These are phyloP conservation scores for Ciborinia camelliae DNA, from an alignment of 2,329 filamentous ascomycete species.

Conservation along the genomic window DNA sequence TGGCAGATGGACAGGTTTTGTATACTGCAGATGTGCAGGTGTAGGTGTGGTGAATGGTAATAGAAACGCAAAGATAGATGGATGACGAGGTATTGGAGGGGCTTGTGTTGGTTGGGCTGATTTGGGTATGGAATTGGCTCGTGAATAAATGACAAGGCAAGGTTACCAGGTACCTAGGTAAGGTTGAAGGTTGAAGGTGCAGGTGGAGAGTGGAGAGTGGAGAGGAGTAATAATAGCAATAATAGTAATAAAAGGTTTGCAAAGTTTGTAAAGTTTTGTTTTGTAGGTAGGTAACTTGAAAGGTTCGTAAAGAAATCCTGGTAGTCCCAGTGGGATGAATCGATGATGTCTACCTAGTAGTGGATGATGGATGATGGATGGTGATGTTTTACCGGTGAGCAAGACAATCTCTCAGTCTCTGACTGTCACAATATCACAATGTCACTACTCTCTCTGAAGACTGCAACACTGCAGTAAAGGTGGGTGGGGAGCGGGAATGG, in stretches of 20 bases:
- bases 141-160: slow-evolving; percentile 9
- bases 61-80: not conserved
- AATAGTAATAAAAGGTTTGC: too few relatives aligned
- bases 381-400: not conserved
- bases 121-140: slow-evolving; percentile 21
- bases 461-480: too few relatives aligned
- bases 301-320: slow-evolving; percentile 1
- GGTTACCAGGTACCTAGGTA: too few relatives aligned
- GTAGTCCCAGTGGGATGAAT: not conserved
- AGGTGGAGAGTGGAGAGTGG: not conserved
- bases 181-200: not conserved
- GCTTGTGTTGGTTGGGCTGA: slow-evolving; percentile 18
- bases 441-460: too few relatives aligned
- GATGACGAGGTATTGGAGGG: slow-evolving; percentile 18
- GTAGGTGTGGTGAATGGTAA: not conserved
- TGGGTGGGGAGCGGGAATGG: slow-evolving; percentile 12
- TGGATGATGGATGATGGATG: slow-evolving; percentile 4
- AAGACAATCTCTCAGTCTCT: too few relatives aligned
- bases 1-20: slow-evolving; percentile 13
- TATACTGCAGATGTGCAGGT: not conserved
- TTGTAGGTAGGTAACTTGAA: too few relatives aligned
- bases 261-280: too few relatives aligned
- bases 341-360: too few relatives aligned
- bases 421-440: too few relatives aligned
- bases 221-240: not conserved